These are phyloP conservation scores for Diaporthe sp. DNA, from an alignment of 2,329 filamentous ascomycete species.

Conservation along the genomic window DNA sequence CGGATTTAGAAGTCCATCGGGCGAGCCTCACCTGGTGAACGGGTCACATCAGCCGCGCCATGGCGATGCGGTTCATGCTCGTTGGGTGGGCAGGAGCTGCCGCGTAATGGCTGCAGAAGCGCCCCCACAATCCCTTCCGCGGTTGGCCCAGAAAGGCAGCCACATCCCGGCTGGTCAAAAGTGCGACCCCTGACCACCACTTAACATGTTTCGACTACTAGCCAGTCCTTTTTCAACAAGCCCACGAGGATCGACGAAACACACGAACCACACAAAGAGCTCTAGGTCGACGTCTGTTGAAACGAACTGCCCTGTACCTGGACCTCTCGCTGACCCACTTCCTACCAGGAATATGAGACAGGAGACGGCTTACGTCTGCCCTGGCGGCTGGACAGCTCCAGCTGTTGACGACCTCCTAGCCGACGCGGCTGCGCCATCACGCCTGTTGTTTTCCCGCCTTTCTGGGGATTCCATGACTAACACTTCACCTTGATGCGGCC, in stretches of 20 bases:
- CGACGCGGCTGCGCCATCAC: slow-evolving; percentile 20
- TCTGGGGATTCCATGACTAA: not conserved
- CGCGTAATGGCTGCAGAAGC: slow-evolving; percentile 10
- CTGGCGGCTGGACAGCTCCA: not conserved
- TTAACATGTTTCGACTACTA: slow-evolving; percentile 13
- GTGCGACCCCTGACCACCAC: not conserved
- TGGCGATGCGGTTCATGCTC: slow-evolving; percentile 4
- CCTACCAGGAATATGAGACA: slow-evolving; percentile 5
- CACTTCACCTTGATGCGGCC: not conserved
- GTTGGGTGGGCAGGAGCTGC: slow-evolving; percentile 2
- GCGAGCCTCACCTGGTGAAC: slow-evolving; percentile 4
- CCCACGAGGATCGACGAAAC: not conserved
- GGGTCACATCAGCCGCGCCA: slow-evolving; percentile 6
- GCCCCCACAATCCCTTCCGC: not conserved
- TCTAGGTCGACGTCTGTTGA: not conserved
- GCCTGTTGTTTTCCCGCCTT: not conserved
- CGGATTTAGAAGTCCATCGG: slow-evolving; percentile 1
- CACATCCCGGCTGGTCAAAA: not conserved
- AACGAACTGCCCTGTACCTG: not conserved
- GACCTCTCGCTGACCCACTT: not conserved
- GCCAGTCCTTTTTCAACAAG: slow-evolving; percentile 10
- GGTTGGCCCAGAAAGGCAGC: not conserved
- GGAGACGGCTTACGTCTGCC: slow-evolving; percentile 14
- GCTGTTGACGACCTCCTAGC: not conserved
- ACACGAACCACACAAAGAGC: not conserved